A percentile compares a stretch with the other conserved stretches of the same genome.
Evolutionary conservation across 345 rosid species (phyloP).

Genomic region (Hibiscus tridactylites): DNA sequence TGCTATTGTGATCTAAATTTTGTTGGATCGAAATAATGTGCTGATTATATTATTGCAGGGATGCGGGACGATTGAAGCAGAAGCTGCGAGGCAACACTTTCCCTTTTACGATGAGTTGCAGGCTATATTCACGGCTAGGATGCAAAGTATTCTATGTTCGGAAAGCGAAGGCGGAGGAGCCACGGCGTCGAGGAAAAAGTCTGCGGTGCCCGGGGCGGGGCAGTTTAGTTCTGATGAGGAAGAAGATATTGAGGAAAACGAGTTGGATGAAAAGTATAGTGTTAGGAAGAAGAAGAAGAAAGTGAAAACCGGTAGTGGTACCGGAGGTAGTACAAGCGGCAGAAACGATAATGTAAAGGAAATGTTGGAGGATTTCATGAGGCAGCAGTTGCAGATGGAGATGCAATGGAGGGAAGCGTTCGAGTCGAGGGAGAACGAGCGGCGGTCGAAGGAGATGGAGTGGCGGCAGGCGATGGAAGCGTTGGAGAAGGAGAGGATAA

Average conservation of each 20-base stretch:
- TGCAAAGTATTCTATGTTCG: slow-evolving; percentile 68
- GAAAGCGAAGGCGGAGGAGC: slow-evolving; percentile 52
- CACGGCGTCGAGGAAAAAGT: slow-evolving; percentile 19
- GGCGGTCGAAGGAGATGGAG: slow-evolving; percentile 70
- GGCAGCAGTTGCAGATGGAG: slow-evolving; percentile 72
- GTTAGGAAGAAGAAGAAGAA: slow-evolving; percentile 50
- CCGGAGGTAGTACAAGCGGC: slow-evolving; percentile 9
- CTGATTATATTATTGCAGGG: slow-evolving; percentile 35
- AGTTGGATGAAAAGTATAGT: slow-evolving; percentile 25
- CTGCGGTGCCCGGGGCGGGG: not conserved
- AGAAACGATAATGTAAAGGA: slow-evolving; percentile 32
- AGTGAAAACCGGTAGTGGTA: slow-evolving; percentile 17
- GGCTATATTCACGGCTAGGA: slow-evolving; percentile 48
- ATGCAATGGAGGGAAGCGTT: slow-evolving; percentile 78
- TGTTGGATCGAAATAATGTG: too few relatives aligned
- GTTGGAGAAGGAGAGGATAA: slow-evolving; percentile 75
- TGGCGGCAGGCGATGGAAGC: slow-evolving; percentile 86
- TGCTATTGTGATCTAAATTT: too few relatives aligned
- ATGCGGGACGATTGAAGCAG: slow-evolving; percentile 74
- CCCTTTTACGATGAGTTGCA: slow-evolving; percentile 78
- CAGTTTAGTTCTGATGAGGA: slow-evolving; percentile 66
- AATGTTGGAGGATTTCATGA: slow-evolving; percentile 69
- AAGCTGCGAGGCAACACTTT: slow-evolving; percentile 66
- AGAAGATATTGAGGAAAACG: slow-evolving; percentile 54
- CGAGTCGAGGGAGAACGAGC: slow-evolving; percentile 69